phyloP scores from a whole-genome alignment of 2,329 filamentous ascomycete species.

The Aspergillus ibericus region DNA sequence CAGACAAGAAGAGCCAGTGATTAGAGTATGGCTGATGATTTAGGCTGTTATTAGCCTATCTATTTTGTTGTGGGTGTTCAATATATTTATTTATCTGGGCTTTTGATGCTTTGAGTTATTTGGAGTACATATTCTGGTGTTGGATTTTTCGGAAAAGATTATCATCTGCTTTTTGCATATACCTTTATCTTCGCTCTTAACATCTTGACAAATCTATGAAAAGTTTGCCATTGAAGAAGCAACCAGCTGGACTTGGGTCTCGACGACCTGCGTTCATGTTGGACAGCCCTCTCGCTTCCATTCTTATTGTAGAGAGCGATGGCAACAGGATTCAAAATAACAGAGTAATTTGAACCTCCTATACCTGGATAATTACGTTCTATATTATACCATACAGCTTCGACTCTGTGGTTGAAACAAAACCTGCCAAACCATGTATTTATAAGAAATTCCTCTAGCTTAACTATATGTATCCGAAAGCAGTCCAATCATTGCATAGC shows the following conservation, averaged over 20 bases:
- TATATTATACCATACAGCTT: too few relatives aligned
- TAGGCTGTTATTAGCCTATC: background rate
- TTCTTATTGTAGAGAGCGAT: too few relatives aligned
- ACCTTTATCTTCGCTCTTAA: background rate
- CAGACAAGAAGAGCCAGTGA: constrained; percentile 22
- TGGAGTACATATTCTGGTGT: constrained; percentile 10
- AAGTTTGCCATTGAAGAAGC: background rate
- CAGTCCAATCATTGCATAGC: too few relatives aligned
- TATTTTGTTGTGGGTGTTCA: background rate
- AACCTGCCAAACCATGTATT: too few relatives aligned
- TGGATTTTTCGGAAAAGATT: background rate
- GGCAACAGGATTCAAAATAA: too few relatives aligned
- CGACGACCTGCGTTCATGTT: too few relatives aligned
- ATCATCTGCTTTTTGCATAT: background rate
- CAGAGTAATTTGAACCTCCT: too few relatives aligned
- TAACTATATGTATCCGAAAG: too few relatives aligned
- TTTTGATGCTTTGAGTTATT: background rate
- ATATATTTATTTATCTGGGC: background rate
- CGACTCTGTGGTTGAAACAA: too few relatives aligned
- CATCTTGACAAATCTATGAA: background rate
- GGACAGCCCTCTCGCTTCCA: too few relatives aligned
- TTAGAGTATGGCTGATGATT: background rate
- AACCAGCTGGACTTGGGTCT: background rate
- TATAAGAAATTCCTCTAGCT: too few relatives aligned
- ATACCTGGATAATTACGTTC: too few relatives aligned